phyloP scores from a whole-genome alignment of 2,329 filamentous ascomycete genomes.

The Neoscytalidium dimidiatum region DNA sequence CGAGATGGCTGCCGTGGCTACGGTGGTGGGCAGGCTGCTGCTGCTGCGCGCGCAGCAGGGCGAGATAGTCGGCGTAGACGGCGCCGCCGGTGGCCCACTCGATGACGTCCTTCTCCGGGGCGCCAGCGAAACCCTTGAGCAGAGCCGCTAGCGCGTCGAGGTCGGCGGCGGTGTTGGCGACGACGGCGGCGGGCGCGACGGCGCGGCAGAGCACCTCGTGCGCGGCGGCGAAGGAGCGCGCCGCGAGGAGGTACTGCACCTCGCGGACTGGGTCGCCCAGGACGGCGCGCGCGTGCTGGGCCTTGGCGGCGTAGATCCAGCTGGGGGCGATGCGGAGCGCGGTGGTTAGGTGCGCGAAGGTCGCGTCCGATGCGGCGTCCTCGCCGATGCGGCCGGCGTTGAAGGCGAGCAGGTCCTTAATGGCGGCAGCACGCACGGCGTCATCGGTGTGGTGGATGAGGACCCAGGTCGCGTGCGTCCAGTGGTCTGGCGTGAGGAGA shows the following conservation, averaged over 20 bases:
- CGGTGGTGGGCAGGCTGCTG: conserved; percentile 29
- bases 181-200: conserved; percentile 79
- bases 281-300: conserved; percentile 75
- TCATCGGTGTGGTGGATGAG: conserved; percentile 71
- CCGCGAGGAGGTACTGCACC: conserved; percentile 77
- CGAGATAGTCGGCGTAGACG: conserved; percentile 70
- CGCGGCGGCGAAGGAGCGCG: conserved; percentile 74
- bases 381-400: conserved; percentile 16
- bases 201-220: conserved; percentile 79
- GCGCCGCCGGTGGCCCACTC: conserved; percentile 80
- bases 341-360: conserved; percentile 8
- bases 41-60: conserved; percentile 39
- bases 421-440: conserved; percentile 53
- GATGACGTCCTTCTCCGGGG: conserved; percentile 23
- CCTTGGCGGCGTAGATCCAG: conserved; percentile 89
- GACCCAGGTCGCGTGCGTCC: conserved; percentile 66
- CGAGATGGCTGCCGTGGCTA: conserved; percentile 30
- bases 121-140: conserved; percentile 65
- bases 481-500: conserved; percentile 36
- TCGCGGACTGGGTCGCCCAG: conserved; percentile 69
- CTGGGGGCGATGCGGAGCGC: conserved; percentile 59
- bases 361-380: conserved; percentile 7
- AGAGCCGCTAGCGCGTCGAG: conserved; percentile 69
- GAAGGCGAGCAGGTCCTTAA: conserved; percentile 15
- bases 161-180: conserved; percentile 65